Conservation (phyloP, 176 grass and related monocot genomes). For the Cenchrus fungigraminus region DNA sequence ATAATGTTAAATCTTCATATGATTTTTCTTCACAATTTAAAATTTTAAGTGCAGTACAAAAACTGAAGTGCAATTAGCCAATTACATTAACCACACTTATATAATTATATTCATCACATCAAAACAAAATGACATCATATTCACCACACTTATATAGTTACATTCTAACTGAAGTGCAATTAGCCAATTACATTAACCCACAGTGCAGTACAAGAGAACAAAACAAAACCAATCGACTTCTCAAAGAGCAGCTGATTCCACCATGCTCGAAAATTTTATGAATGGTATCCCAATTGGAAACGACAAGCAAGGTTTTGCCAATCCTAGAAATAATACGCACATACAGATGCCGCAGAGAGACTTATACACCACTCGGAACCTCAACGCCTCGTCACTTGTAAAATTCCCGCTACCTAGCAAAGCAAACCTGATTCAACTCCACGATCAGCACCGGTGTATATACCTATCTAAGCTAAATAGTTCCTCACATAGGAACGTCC, state of each 20-base stretch:
- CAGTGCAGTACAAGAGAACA: neutral
- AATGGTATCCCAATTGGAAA: neutral
- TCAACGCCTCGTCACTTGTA: neutral
- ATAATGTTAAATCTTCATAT: neutral
- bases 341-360: too few relatives aligned
- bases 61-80: too few relatives aligned
- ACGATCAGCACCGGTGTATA: neutral
- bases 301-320: neutral
- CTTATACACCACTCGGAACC: neutral
- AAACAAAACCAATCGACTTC: neutral
- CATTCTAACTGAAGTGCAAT: neutral
- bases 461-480: neutral
- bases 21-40: neutral
- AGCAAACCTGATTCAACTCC: neutral
- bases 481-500: neutral
- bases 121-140: neutral
- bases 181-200: neutral
- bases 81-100: too few relatives aligned
- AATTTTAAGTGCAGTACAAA: neutral
- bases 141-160: neutral
- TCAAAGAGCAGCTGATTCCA: neutral
- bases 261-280: neutral
- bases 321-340: conserved; percentile 26
- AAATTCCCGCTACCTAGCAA: neutral
- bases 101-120: too few relatives aligned